Percentiles rank a stretch among this genome's conserved stretches.
Evolutionary conservation across 345 rosid genomes (phyloP).

Genomic region (Dovyalis caffra): DNA sequence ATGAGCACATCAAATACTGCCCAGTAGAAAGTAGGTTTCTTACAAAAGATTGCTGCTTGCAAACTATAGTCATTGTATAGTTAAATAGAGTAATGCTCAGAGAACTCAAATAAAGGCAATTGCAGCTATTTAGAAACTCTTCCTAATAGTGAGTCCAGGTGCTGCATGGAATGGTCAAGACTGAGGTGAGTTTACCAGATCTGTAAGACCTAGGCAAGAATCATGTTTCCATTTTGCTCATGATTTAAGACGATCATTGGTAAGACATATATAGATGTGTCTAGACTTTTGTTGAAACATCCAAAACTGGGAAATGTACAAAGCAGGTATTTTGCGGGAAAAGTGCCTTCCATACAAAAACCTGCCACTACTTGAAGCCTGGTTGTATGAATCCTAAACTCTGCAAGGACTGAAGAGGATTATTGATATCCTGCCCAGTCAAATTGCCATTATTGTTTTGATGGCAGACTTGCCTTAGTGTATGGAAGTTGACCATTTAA

Average conservation of each 20-base stretch:
- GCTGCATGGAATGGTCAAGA: background rate
- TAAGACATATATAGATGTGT: background rate
- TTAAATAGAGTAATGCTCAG: background rate
- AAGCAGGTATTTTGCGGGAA: background rate
- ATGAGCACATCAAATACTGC: background rate
- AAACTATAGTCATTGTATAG: background rate
- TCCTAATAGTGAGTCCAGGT: background rate
- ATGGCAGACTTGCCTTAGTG: background rate
- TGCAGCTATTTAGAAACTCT: background rate
- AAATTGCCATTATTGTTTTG: background rate
- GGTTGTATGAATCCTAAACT: background rate
- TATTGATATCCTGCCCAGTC: background rate
- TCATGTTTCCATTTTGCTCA: background rate
- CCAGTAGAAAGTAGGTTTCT: background rate
- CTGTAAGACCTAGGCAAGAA: background rate
- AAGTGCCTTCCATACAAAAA: background rate
- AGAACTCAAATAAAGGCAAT: background rate
- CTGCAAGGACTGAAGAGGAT: background rate
- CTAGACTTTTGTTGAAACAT: background rate
- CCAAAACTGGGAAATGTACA: background rate
- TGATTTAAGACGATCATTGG: background rate
- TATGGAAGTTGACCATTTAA: background rate
- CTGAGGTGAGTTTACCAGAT: background rate
- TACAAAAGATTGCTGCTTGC: background rate
- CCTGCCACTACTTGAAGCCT: background rate